Evolutionary conservation across 228 moss, liverwort and hornwort genomes (phyloP), one percentile per base, ranked within the genome.

Genomic region (Sphagnum fallax): DNA sequence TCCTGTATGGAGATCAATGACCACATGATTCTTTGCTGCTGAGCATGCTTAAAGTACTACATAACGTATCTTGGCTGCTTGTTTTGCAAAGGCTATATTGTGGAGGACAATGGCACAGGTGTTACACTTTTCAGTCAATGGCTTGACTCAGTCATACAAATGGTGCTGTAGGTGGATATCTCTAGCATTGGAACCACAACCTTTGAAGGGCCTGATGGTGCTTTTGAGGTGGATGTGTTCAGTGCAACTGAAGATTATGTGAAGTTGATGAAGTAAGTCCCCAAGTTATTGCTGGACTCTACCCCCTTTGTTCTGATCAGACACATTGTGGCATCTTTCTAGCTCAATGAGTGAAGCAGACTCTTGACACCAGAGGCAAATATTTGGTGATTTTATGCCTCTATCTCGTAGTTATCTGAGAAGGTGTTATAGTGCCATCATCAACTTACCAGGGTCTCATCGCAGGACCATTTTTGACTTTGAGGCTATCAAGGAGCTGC

Each of bases 211-310:
- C 81, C 92, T 47, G 69, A 76, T 80, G 90, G 89, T 52, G 16
- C 71, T 11, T 92, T 92, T 71, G 87, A 77, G 57, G 92, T 95
- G 65, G 85, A 89, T 53, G 89, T 92, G 52, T 81, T 92, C 52
- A 89, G 92, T 78, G 70, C 95, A 51, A 90, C 89, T 62, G 90
- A 90, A 67, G 92, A 90, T 53, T 95, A 95, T 47, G 83, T 90
- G 55, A 76, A 78, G 60, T 76, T 95, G 65, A 84, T 92, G 87
- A 89, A 92, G 92, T 93, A 72, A 78, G 83, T 71, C 15, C 48
- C 8, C 2, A 2, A 32, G 53, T 15, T 58, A 10, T 5, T 62
- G n/a, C 16, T 64, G 68, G 6, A 10, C 52, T 10, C 32, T 68
- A 65, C 6, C 2, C 32, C 32, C 32, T 32, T 32, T 32, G 32